phyloP scores from a whole-genome alignment of 2,329 filamentous ascomycete genomes.

The Podosphaera xanthii region DNA sequence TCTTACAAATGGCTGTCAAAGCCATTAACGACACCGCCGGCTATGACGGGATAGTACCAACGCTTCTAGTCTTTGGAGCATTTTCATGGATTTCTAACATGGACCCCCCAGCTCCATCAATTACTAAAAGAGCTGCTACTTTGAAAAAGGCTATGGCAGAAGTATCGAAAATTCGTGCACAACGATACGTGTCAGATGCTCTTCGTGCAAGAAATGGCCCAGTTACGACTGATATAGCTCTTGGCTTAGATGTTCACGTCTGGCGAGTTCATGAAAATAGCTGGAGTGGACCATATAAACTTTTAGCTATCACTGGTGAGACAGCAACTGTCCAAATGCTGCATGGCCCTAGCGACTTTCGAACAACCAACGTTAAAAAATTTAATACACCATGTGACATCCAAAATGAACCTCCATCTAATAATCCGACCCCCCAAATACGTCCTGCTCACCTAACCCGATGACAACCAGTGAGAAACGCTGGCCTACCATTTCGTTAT shows the following conservation, averaged over 20 bases:
- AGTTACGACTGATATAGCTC: not conserved
- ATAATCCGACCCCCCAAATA: not conserved
- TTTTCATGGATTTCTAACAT: not conserved
- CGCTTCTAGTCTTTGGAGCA: not conserved
- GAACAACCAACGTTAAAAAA: not conserved
- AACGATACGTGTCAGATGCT: not conserved
- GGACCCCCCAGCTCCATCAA: not conserved
- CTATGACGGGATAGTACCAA: not conserved
- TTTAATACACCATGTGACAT: not conserved
- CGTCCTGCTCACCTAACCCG: not conserved
- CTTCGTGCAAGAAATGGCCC: not conserved
- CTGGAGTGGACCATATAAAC: not conserved
- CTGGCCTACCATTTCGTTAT: not conserved
- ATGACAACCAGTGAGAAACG: not conserved
- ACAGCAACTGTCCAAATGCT: not conserved
- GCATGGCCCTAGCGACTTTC: not conserved
- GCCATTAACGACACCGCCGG: not conserved
- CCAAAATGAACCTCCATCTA: not conserved
- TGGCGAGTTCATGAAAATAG: not conserved
- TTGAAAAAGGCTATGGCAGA: slow-evolving; percentile 3
- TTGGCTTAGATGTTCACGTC: not conserved
- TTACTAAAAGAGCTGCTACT: not conserved
- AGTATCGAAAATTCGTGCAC: not conserved
- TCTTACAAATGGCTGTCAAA: not conserved
- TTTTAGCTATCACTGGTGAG: not conserved